Percentiles rank a stretch among this genome's conserved stretches.
Evolutionary conservation across 208 protist species (phyloP).

Genomic region (Crithidia sp.): DNA sequence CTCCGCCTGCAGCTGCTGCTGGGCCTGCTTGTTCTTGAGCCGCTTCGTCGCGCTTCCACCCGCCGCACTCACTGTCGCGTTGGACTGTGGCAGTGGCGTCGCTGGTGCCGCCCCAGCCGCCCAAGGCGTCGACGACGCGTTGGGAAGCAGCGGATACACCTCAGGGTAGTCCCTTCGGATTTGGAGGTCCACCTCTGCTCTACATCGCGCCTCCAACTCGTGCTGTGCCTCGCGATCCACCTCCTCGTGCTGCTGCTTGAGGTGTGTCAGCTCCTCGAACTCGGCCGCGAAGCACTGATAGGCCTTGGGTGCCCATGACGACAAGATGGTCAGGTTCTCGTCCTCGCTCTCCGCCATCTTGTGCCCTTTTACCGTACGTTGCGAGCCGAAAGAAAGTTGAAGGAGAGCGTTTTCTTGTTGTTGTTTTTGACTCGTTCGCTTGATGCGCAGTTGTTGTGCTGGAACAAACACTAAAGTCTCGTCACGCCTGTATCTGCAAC

Average conservation of each 20-base stretch:
- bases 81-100: neutral
- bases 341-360: conserved; percentile 35
- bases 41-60: conserved; percentile 14
- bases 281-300: conserved; percentile 63
- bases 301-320: conserved; percentile 60
- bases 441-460: neutral
- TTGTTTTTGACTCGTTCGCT: neutral
- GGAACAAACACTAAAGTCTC: neutral
- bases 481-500: conserved; percentile 4
- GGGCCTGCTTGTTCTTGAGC: conserved; percentile 21
- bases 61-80: neutral
- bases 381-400: no score
- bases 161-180: conserved; percentile 30
- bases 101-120: neutral
- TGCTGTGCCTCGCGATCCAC: conserved; percentile 30
- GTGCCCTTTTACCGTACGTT: neutral
- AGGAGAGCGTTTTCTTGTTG: neutral
- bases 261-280: conserved; percentile 56
- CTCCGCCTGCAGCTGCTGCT: conserved; percentile 36
- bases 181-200: conserved; percentile 40
- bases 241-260: conserved; percentile 48
- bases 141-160: conserved; percentile 13
- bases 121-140: neutral
- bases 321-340: conserved; percentile 50
- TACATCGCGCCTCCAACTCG: conserved; percentile 34